Percentiles rank a stretch among this genome's conserved stretches.
These are phyloP conservation scores for Phytopythium cucurbitacearum DNA, from an alignment of 352 stramenopile species.

Conservation along the genomic window DNA sequence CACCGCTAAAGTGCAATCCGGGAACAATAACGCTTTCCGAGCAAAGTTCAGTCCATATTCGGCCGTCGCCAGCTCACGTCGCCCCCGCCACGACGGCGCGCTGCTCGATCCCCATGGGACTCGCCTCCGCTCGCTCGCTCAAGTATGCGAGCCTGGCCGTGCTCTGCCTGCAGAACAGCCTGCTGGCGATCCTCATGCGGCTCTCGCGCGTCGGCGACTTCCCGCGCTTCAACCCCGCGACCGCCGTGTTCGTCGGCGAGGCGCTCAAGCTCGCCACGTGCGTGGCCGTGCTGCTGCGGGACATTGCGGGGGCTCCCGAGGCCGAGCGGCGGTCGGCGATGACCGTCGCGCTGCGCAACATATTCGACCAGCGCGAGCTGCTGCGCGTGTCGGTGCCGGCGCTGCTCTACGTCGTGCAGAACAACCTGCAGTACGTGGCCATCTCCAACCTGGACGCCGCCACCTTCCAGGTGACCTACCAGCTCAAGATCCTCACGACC, in stretches of 20 bases:
- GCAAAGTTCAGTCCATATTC: constrained; percentile 8
- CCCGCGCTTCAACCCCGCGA: constrained; percentile 70
- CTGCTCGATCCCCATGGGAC: constrained; percentile 12
- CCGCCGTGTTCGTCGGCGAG: constrained; percentile 69
- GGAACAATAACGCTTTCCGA: no score
- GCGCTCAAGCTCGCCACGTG: constrained; percentile 62
- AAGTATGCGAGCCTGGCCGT: constrained; percentile 77
- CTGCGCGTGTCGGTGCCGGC: constrained; percentile 72
- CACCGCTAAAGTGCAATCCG: neutral
- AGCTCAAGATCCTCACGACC: constrained; percentile 88
- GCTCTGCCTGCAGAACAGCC: constrained; percentile 79
- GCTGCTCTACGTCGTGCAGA: constrained; percentile 80
- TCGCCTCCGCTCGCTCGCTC: constrained; percentile 38
- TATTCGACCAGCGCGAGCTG: constrained; percentile 62
- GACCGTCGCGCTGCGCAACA: constrained; percentile 23
- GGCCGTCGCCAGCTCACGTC: constrained; percentile 1
- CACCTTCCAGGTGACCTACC: constrained; percentile 81
- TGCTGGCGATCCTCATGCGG: constrained; percentile 75
- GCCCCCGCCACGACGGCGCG: neutral
- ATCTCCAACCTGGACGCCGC: constrained; percentile 78
- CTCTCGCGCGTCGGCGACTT: constrained; percentile 70
- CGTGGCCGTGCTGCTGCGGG: constrained; percentile 36
- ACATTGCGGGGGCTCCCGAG: constrained; percentile 19
- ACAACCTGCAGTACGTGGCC: constrained; percentile 82
- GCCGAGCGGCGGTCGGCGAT: constrained; percentile 21